Percentiles rank a stretch among this genome's conserved stretches.
Conservation (phyloP, 1,139 yeast species). For the Hemisphaericaspora xylofermentans region DNA sequence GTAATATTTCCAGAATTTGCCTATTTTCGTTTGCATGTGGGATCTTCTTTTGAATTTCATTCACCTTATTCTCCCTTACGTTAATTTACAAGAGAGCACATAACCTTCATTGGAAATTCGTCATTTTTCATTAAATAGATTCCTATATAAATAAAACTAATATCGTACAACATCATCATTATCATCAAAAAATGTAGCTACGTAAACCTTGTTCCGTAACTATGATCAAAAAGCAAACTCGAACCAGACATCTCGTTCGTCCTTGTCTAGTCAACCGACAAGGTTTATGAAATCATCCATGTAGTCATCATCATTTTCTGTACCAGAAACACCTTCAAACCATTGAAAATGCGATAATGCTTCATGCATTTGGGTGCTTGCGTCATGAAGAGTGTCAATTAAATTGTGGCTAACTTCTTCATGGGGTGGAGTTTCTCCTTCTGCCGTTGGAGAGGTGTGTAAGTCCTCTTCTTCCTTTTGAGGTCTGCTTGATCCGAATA, state of each 20-base stretch:
- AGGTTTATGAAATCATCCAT: conserved; percentile 15
- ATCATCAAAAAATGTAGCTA: background rate
- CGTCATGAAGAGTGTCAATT: conserved; percentile 4
- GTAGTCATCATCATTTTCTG: conserved; percentile 8
- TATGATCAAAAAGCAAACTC: conserved; percentile 2
- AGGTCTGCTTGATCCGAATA: conserved; percentile 2
- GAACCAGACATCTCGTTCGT: conserved; percentile 9
- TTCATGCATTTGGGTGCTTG: conserved; percentile 6
- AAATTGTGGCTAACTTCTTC: conserved; percentile 1
- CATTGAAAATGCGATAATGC: conserved; percentile 9
- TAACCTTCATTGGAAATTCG: no score
- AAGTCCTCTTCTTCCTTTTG: conserved; percentile 1
- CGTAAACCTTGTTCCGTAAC: background rate
- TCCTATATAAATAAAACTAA: background rate
- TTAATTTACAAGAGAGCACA: no score
- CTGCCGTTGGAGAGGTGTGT: background rate
- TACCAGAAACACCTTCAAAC: conserved; percentile 9
- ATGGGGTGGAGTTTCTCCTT: background rate
- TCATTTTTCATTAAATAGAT: background rate
- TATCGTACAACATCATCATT: conserved; percentile 5
- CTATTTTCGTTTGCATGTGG: no score
- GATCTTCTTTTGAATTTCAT: no score
- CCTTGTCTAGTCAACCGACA: conserved; percentile 12
- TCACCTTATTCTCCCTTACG: no score
- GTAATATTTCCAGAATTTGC: no score